Conservation (phyloP, 2,329 filamentous ascomycete species). For the Onygenales sp. region DNA sequence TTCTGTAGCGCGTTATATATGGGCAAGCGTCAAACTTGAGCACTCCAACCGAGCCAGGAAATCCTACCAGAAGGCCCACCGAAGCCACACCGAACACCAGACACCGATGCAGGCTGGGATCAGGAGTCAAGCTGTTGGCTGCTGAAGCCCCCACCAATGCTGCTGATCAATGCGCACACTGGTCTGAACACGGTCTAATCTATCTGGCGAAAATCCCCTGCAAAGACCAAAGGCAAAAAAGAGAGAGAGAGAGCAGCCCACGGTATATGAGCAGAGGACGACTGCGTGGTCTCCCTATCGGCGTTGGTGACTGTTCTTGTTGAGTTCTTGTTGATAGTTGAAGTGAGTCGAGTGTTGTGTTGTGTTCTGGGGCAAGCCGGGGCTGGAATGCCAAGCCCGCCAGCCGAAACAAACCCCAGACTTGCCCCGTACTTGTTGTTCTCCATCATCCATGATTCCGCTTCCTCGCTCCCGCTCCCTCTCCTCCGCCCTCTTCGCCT, state of each 20-base stretch:
- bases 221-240: background rate
- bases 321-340: background rate
- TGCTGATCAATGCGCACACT: background rate
- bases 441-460: background rate
- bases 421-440: background rate
- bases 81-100: too few relatives aligned
- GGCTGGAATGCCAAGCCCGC: background rate
- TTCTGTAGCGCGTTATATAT: too few relatives aligned
- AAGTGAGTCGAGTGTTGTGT: background rate
- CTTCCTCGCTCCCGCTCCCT: background rate
- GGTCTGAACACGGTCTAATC: background rate
- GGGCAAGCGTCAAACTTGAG: too few relatives aligned
- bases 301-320: background rate
- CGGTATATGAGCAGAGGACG: background rate
- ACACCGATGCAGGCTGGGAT: too few relatives aligned
- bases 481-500: background rate
- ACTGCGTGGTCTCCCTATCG: too few relatives aligned
- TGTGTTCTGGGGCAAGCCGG: too few relatives aligned
- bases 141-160: too few relatives aligned
- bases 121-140: too few relatives aligned
- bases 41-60: too few relatives aligned
- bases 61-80: too few relatives aligned
- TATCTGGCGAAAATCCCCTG: background rate
- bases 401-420: background rate
- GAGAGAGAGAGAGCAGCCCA: background rate